Conservation (phyloP, 352 stramenopile species). For the Phytophthora citrophthora region DNA sequence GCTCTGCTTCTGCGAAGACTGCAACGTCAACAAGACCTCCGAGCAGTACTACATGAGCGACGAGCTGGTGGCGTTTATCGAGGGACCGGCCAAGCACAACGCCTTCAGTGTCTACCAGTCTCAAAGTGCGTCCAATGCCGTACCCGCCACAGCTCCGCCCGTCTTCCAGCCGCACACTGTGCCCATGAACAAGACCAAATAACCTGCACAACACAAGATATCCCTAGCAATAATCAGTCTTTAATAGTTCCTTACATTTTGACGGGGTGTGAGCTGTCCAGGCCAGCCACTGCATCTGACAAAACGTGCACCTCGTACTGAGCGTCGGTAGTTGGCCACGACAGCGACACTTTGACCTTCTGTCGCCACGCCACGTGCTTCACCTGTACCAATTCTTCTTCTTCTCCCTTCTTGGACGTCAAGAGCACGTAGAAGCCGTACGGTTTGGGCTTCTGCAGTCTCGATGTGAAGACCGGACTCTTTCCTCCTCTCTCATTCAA, state of each 20-base stretch:
- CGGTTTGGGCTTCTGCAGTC: slow-evolving; percentile 68
- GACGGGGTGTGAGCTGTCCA: slow-evolving; percentile 37
- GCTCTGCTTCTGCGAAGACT: slow-evolving; percentile 89
- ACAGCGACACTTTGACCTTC: slow-evolving; percentile 42
- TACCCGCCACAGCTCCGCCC: slow-evolving; percentile 32
- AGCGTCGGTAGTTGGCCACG: slow-evolving; percentile 17
- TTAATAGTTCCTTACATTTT: slow-evolving; percentile 3
- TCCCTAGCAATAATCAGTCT: slow-evolving; percentile 6
- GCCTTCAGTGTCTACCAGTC: slow-evolving; percentile 67
- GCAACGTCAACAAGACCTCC: slow-evolving; percentile 79
- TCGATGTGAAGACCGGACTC: slow-evolving; percentile 43
- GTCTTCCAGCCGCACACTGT: slow-evolving; percentile 30
- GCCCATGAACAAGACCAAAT: slow-evolving; percentile 14
- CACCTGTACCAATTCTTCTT: slow-evolving; percentile 14
- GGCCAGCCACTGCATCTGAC: slow-evolving; percentile 62
- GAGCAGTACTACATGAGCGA: slow-evolving; percentile 88
- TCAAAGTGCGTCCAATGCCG: slow-evolving; percentile 21
- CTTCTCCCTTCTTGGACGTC: slow-evolving; percentile 25
- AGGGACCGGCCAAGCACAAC: slow-evolving; percentile 80
- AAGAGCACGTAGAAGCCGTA: slow-evolving; percentile 82
- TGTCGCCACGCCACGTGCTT: slow-evolving; percentile 68
- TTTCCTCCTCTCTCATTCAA: slow-evolving; percentile 38
- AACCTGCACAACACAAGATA: slow-evolving; percentile 7
- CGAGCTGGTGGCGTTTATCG: slow-evolving; percentile 81
- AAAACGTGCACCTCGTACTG: slow-evolving; percentile 49